Conservation (phyloP, 164 flowering plant species). For the Chimonanthus salicifolius region DNA sequence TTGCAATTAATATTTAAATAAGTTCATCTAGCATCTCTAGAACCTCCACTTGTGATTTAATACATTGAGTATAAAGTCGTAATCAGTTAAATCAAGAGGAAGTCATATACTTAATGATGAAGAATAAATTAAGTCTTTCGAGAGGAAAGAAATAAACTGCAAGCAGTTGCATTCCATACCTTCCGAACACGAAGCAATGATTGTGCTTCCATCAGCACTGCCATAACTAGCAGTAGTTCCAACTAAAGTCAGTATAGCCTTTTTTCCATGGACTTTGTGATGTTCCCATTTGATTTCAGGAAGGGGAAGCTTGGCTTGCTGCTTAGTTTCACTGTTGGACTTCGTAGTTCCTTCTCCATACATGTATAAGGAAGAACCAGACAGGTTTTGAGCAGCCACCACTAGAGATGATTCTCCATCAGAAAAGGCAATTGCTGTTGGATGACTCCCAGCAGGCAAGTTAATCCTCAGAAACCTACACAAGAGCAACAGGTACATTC, state of each 20-base stretch:
- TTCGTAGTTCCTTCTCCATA: conserved; percentile 67
- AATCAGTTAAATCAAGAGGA: not conserved
- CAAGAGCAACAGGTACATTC: not conserved
- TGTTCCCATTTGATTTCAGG: conserved; percentile 96
- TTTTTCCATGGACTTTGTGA: conserved; percentile 75
- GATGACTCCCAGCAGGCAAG: conserved; percentile 80
- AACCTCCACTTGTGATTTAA: no score
- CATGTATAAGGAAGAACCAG: conserved; percentile 78
- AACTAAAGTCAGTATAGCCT: conserved; percentile 53
- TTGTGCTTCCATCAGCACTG: conserved; percentile 85
- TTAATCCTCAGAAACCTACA: conserved; percentile 79
- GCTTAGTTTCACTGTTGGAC: conserved; percentile 40
- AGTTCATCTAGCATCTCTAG: no score
- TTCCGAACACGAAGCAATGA: conserved; percentile 89
- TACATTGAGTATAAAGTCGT: no score
- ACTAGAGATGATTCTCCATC: conserved; percentile 72
- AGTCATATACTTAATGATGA: conserved; percentile 1
- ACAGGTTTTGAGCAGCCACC: conserved; percentile 71
- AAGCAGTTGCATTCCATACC: conserved; percentile 33
- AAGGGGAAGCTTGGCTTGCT: conserved; percentile 67
- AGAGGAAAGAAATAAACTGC: not conserved
- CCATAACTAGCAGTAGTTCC: conserved; percentile 81
- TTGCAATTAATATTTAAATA: no score
- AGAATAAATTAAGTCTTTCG: not conserved
- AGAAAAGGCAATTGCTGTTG: conserved; percentile 68